Base-by-base conservation (phyloP, 2,329 filamentous ascomycete species). In the Cladosporium colombiae region DNA sequence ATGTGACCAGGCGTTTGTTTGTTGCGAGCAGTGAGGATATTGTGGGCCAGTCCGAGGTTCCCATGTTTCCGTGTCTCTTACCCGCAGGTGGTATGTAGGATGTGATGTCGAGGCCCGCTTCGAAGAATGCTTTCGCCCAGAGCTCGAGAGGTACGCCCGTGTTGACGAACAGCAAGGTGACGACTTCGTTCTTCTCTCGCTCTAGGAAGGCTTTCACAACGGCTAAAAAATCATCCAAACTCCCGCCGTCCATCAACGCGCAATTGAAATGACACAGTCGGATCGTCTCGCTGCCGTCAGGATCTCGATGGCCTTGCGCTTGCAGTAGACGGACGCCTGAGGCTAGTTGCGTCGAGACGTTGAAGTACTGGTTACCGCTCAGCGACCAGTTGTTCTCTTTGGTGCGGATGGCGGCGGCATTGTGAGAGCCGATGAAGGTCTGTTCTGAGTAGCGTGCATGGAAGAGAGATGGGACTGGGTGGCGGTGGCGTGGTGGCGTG, bases 231-330 rank as follows among this genome's bases (percentile, higher is more conserved):
- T 76, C 71, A 11, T 81, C 76, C n/a, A 91, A 77, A 0, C 82
- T 74, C 1, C 89, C 89, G 5, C 73, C 73, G 57, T 75, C 70
- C 53, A 88, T 80, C 37, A 87, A 77, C 57, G 80, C 72, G 76
- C 89, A 91, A 25, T 81, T 81, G 1, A 87, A 89, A 73, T 91
- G 89, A 74, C 89, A 90, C 74, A 89, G 79, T 69, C 87, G 78
- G 53, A 90, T 81, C 1, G 74, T 75, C 13, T 71, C 70, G n/a
- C 72, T 23, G 69, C 72, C n/a, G 29, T 81, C 82, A 64, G 81
- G 76, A 62, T 82, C 76, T 44, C 82, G 77, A 71, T 89, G 88
- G 5, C 87, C 87, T 75, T 90, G 88, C 27, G 83, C 86, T 72
- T 89, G 86, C 14, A 91, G 77, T 69, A 88, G 87, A 29, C 89